Conservation (phyloP, 805 yeast species). For the Wickerhamomyces ciferrii region DNA sequence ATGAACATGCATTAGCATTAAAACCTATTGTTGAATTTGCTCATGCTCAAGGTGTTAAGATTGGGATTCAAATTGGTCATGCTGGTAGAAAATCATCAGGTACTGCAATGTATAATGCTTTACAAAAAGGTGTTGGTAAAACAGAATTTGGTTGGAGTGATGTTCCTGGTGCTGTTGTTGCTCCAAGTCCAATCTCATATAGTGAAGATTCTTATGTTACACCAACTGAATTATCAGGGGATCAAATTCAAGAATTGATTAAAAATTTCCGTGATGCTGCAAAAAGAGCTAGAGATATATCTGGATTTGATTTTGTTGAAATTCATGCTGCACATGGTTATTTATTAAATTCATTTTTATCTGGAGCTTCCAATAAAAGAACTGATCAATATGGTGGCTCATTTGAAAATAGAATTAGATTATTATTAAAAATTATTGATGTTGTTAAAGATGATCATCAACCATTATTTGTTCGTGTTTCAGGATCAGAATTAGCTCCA, state of each 20-base stretch:
- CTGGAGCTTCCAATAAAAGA: slow-evolving; percentile 39
- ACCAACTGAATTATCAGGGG: slow-evolving; percentile 37
- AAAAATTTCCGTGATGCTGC: slow-evolving; percentile 41
- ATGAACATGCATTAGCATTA: slow-evolving; percentile 38
- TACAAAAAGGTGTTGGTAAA: slow-evolving; percentile 25
- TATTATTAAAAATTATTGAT: slow-evolving; percentile 44
- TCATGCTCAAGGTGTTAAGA: slow-evolving; percentile 37
- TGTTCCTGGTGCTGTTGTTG: slow-evolving; percentile 33
- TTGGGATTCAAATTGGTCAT: slow-evolving; percentile 52
- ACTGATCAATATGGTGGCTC: slow-evolving; percentile 58
- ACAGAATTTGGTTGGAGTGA: slow-evolving; percentile 34
- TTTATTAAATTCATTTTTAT: slow-evolving; percentile 41
- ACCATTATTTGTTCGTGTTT: slow-evolving; percentile 43
- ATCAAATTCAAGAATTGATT: slow-evolving; percentile 36
- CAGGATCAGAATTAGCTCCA: slow-evolving; percentile 36
- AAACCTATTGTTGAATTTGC: slow-evolving; percentile 37
- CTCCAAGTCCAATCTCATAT: slow-evolving; percentile 36
- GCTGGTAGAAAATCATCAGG: slow-evolving; percentile 46
- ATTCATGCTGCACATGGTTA: slow-evolving; percentile 62
- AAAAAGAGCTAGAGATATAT: slow-evolving; percentile 38
- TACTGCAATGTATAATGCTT: slow-evolving; percentile 25
- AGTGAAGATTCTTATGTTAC: slow-evolving; percentile 12
- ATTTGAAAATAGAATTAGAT: slow-evolving; percentile 47
- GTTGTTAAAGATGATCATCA: slow-evolving; percentile 33
- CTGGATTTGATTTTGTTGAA: slow-evolving; percentile 57